These are phyloP conservation scores for Calamus simplicifolius DNA, from an alignment of 176 grass and related monocot species.

Conservation along the genomic window DNA sequence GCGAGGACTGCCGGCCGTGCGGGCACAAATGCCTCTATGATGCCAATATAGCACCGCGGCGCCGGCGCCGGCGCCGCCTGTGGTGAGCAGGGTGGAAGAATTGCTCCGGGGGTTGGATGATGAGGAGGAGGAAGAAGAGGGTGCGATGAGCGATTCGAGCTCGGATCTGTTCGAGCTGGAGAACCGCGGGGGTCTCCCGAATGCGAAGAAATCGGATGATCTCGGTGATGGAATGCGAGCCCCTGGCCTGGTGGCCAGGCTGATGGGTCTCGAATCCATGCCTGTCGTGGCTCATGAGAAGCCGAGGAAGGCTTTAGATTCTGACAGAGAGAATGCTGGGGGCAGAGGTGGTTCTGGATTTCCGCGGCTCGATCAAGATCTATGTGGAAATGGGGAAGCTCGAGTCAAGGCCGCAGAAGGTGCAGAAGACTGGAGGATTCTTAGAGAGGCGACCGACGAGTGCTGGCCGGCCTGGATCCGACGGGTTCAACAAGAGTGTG, in stretches of 20 bases:
- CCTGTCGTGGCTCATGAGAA: slow-evolving; percentile 22
- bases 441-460: no score
- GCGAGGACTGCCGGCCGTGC: slow-evolving; percentile 13
- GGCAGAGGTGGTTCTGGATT: no score
- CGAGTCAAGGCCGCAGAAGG: no score
- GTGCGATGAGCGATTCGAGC: slow-evolving; percentile 49
- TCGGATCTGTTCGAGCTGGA: slow-evolving; percentile 90
- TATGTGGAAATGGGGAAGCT: no score
- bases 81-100: slow-evolving; percentile 55
- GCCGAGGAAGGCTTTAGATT: slow-evolving; percentile 22
- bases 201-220: background rate
- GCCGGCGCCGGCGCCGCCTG: slow-evolving; percentile 26
- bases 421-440: no score
- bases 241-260: slow-evolving; percentile 69
- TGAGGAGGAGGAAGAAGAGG: slow-evolving; percentile 33
- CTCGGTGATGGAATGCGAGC: background rate
- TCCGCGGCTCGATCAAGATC: no score
- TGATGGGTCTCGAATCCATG: slow-evolving; percentile 92
- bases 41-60: background rate
- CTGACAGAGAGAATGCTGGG: no score
- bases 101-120: slow-evolving; percentile 35
- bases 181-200: slow-evolving; percentile 26
- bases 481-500: no score
- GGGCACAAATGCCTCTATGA: background rate
- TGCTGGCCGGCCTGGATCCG: no score